Evolutionary conservation across 345 rosid species (phyloP), one percentile per base, ranked within the genome.

Genomic region (Adansonia digitata): DNA sequence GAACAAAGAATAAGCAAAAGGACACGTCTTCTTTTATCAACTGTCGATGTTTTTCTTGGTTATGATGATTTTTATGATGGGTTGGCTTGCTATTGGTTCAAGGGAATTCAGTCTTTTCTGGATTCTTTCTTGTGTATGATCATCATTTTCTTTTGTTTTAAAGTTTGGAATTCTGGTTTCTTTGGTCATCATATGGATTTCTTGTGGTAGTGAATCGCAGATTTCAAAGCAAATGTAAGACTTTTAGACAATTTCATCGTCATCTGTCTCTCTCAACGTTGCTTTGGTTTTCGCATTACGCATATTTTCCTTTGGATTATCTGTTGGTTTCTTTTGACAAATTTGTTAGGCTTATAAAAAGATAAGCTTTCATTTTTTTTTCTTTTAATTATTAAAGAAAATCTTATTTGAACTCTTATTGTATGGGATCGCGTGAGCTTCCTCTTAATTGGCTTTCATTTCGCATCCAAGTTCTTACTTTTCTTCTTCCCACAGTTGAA

Each of bases 111-210:
- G 42, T 7, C 31, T 63, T 74, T 74, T 34, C n/a, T 49, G 24
- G 60, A 34, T 73, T 80, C 76, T 64, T 39, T 5, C 65, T 64
- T 46, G 39, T 74, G 53, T 56, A 35, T 75, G 73, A 75, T 53
- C 48, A 39, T 53, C 55, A 17, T n/a, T 48, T 6, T 43, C 17
- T 8, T 35, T 35, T 4, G 63, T 61, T 62, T 46, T 35, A n/a
- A 24, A 26, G 37, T 34, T 55, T 55, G 65, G 52, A 56, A 40
- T 57, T 72, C 66, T 39, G 66, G 62, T 57, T 72, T 20, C 12
- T 26, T 10, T 15, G 49, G 3, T 42, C 61, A 14, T 2, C 22
- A 3, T 26, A 5, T 45, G 17, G 56, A 29, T 75, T 17, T 34
- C 48, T 15, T 4, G n/a, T 7, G 20, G 18, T 22, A 7, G n/a